These are phyloP conservation scores for Podaxis sp. DNA, from an alignment of 768 basidiomycete species.

Conservation along the genomic window DNA sequence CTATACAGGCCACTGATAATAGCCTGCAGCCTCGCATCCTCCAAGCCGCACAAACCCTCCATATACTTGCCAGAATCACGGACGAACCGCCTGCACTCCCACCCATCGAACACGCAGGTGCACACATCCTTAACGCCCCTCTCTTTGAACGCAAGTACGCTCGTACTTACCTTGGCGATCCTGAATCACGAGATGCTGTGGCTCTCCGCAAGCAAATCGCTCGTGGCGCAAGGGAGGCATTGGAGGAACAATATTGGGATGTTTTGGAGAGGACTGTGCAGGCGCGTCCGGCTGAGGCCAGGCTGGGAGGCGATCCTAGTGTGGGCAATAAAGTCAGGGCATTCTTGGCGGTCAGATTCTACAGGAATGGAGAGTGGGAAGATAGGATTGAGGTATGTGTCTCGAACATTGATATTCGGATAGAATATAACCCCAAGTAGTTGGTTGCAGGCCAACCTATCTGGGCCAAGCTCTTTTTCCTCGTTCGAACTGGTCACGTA, in stretches of 20 bases:
- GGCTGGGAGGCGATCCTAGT: slow-evolving; percentile 89
- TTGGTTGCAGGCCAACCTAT: slow-evolving; percentile 83
- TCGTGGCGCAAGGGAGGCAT: slow-evolving; percentile 71
- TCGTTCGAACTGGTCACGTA: slow-evolving; percentile 82
- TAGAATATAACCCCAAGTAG: slow-evolving; percentile 33
- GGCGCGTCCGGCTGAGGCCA: slow-evolving; percentile 78
- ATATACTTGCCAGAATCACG: slow-evolving; percentile 75
- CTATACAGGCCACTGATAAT: neutral
- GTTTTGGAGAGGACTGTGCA: slow-evolving; percentile 82
- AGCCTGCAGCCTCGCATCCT: slow-evolving; percentile 43
- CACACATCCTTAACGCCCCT: slow-evolving; percentile 80
- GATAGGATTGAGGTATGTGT: slow-evolving; percentile 78
- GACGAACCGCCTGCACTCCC: slow-evolving; percentile 73
- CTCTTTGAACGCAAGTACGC: slow-evolving; percentile 84
- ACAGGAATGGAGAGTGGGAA: slow-evolving; percentile 82
- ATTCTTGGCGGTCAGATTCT: slow-evolving; percentile 79
- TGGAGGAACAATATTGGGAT: slow-evolving; percentile 90
- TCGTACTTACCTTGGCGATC: slow-evolving; percentile 68
- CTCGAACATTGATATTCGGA: neutral
- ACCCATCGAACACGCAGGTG: slow-evolving; percentile 74
- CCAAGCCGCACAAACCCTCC: slow-evolving; percentile 70
- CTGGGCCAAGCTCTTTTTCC: slow-evolving; percentile 94
- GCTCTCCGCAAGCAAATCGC: slow-evolving; percentile 73
- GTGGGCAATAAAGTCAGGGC: slow-evolving; percentile 88
- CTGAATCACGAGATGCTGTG: slow-evolving; percentile 63